phyloP scores from a whole-genome alignment of 1,284 basidiomycete genomes.

The Vanrija sp. region DNA sequence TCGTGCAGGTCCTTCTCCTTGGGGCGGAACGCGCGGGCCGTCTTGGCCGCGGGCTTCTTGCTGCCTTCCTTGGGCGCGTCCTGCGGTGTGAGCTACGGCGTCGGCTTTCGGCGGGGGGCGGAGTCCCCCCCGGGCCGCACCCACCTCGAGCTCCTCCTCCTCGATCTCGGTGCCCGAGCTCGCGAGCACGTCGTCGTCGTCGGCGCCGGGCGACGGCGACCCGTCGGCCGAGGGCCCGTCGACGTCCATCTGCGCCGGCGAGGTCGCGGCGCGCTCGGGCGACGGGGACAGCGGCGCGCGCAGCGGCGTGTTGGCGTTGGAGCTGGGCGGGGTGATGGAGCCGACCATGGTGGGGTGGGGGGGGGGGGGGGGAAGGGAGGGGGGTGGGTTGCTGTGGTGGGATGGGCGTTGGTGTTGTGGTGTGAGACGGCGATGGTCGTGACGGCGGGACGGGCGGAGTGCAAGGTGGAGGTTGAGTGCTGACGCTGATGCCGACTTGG shows the following conservation, averaged over 20 bases:
- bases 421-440: not conserved
- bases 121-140: not conserved
- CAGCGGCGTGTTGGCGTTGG: slow-evolving; percentile 28
- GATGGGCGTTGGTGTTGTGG: not conserved
- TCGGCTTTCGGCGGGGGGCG: no score
- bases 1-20: slow-evolving; percentile 28
- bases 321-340: slow-evolving; percentile 26
- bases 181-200: not conserved
- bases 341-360: slow-evolving; percentile 1
- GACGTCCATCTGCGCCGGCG: slow-evolving; percentile 5
- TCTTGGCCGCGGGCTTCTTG: not conserved
- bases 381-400: no score
- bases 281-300: slow-evolving; percentile 5
- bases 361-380: no score
- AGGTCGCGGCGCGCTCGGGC: not conserved
- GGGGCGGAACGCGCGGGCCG: not conserved
- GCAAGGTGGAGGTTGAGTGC: not conserved
- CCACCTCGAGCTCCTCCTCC: slow-evolving; percentile 1
- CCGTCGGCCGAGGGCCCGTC: not conserved
- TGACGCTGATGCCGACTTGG: not conserved
- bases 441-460: not conserved
- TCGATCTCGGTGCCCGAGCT: slow-evolving; percentile 9
- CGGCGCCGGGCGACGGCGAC: not conserved
- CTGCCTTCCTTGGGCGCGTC: not conserved
- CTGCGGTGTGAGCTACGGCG: not conserved